Conservation (phyloP, 1,284 basidiomycete species). For the Fomes fomentarius region DNA sequence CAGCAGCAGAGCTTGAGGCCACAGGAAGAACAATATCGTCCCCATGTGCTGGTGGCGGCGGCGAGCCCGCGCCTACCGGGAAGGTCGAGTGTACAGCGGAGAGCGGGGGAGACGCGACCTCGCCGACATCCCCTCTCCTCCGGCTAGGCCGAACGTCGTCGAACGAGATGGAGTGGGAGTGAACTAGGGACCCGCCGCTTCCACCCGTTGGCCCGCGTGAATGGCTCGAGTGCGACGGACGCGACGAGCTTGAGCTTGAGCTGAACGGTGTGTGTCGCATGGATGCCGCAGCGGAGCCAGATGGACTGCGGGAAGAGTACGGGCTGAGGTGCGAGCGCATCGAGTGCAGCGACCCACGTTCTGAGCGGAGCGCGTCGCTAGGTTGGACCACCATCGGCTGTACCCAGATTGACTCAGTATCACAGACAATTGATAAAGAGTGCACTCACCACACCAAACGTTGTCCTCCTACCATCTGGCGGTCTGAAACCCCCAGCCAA, state of each 20-base stretch:
- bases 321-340: constrained; percentile 57
- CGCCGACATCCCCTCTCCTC: constrained; percentile 25
- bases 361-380: constrained; percentile 44
- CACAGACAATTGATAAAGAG: neutral
- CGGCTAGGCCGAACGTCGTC: constrained; percentile 41
- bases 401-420: constrained; percentile 3
- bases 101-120: constrained; percentile 34
- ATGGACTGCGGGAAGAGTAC: constrained; percentile 42
- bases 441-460: constrained; percentile 59
- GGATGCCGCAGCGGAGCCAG: constrained; percentile 56
- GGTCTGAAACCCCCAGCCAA: constrained; percentile 42
- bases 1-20: constrained; percentile 3
- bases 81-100: constrained; percentile 33
- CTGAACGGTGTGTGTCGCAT: constrained; percentile 41
- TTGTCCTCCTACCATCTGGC: constrained; percentile 47
- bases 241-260: constrained; percentile 51
- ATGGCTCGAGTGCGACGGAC: constrained; percentile 43
- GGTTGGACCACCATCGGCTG: constrained; percentile 48
- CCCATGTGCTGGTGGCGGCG: constrained; percentile 12
- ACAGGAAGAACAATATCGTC: constrained; percentile 10
- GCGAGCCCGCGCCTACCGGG: constrained; percentile 12
- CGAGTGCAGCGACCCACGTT: constrained; percentile 64
- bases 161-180: constrained; percentile 54
- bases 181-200: constrained; percentile 47
- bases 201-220: constrained; percentile 41